Evolutionary conservation across 176 grass and related monocot genomes (phyloP), one percentile per base, ranked within the genome.

Genomic region (Triticum monococcum): DNA sequence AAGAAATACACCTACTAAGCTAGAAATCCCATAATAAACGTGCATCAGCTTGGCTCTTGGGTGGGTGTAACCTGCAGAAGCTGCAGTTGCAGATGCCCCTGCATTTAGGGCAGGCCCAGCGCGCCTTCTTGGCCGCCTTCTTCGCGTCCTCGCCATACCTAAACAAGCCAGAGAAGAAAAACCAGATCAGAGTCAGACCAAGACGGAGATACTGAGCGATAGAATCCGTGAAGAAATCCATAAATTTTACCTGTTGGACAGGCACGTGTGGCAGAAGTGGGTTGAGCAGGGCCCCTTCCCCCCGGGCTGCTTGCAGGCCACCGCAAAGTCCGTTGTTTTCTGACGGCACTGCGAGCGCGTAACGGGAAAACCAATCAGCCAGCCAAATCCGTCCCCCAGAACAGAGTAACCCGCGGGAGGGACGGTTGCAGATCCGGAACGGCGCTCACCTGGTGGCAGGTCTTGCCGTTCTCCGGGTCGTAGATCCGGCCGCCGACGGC

Each of bases 181-280:
- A 2, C 4, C n/a, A 64, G 23, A 64, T 64, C 61, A 26, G 61
- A 25, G 26, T 64, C 61, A 26, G 61, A 26, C 23, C 61, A 25
- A 64, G 61, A 63, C 4, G 9, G 56, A 25, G 22, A 79, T 5
- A 22, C 37, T 1, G 54, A 61, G 5, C 33, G 11, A 48, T 60
- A 73, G 25, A 79, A 60, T 5, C 63, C 30, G 16, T 23, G 79
- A n/a, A 7, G 50, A 65, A 64, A 24, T 14, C n/a, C 36, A 54
- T 16, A 0, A 0, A 52, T 54, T 67, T 61, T 61, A 98, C 96
- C 97, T 91, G 79, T 98, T 98, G 6, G 86, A 70, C 20, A 98
- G 94, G 79, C 97, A 98, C 62, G 90, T 98, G 79, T 82, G 80
- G 87, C 97, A 98, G 79, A 84, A 98, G 25, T 91, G 91, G 68